A percentile compares a stretch with the other conserved stretches of the same genome.
Evolutionary conservation across 75 land plant species (phyloP).

Genomic region (Cunninghamia lanceolata): DNA sequence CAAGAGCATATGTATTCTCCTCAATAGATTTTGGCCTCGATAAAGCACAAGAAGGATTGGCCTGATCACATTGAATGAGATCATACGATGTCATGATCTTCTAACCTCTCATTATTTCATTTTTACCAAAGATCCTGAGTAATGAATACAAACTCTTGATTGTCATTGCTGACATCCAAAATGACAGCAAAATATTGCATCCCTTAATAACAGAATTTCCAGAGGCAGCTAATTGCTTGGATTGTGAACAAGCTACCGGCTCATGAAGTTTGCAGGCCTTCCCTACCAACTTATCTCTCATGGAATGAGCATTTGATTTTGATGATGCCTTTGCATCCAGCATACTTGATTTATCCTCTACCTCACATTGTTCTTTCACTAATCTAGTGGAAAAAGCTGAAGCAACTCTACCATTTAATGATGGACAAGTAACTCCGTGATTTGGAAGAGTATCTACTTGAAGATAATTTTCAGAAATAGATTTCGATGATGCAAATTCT

Average conservation of each 20-base stretch:
- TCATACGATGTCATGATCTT: no score
- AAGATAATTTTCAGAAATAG: slow-evolving; percentile 9
- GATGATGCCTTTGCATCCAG: not conserved
- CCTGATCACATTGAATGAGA: no score
- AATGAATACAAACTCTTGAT: no score
- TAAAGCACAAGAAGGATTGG: no score
- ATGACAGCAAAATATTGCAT: no score
- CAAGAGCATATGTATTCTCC: no score
- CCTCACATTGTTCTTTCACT: slow-evolving; percentile 4
- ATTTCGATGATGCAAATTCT: slow-evolving; percentile 6
- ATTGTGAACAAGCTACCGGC: not conserved
- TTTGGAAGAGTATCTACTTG: slow-evolving; percentile 2
- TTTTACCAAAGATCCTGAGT: no score
- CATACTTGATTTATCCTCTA: not conserved
- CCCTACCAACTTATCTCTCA: not conserved
- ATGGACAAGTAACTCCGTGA: not conserved
- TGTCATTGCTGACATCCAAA: no score
- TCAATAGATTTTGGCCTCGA: no score
- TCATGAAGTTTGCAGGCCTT: not conserved
- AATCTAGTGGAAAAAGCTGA: not conserved
- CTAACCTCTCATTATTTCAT: no score
- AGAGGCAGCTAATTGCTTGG: not conserved
- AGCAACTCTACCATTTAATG: not conserved
- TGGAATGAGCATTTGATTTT: not conserved
- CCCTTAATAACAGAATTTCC: not conserved